Conservation (phyloP, 1,284 basidiomycete genomes). For the Cryptococcus sp. region DNA sequence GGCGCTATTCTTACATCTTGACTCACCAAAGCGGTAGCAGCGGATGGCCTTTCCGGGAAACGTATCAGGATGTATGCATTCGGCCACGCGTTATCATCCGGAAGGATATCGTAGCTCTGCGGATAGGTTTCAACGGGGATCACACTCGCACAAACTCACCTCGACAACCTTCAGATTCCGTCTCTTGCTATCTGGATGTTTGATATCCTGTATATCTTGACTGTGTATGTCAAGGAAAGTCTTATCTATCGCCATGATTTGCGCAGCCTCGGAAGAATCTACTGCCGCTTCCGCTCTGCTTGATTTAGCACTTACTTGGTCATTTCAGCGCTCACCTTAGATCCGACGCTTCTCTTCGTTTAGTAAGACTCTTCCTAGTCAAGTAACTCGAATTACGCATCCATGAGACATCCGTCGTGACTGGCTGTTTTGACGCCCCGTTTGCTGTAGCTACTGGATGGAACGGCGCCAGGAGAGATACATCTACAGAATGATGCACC, state of each 20-base stretch:
- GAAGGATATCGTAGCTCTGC: constrained; percentile 73
- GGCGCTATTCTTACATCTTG: constrained; percentile 43
- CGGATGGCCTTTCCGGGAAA: constrained; percentile 76
- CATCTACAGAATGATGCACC: constrained; percentile 40
- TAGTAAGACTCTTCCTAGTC: constrained; percentile 55
- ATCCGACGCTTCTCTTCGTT: constrained; percentile 25
- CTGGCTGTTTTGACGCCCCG: constrained; percentile 16
- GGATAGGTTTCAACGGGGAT: background rate
- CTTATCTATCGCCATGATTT: constrained; percentile 76
- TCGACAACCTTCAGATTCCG: constrained; percentile 73
- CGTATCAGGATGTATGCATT: constrained; percentile 86
- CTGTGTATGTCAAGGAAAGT: constrained; percentile 71
- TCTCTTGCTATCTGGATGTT: constrained; percentile 69
- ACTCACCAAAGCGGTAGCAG: constrained; percentile 67
- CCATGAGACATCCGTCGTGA: constrained; percentile 71
- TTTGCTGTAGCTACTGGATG: constrained; percentile 19
- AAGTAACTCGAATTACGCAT: constrained; percentile 85
- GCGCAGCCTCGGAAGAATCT: constrained; percentile 75
- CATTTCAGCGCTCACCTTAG: constrained; percentile 9
- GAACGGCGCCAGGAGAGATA: constrained; percentile 38
- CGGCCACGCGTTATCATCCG: constrained; percentile 83
- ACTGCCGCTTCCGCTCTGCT: constrained; percentile 57
- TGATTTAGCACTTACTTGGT: background rate
- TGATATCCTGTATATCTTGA: constrained; percentile 60
- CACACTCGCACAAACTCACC: constrained; percentile 39